Percentiles rank a stretch among this genome's conserved stretches.
phyloP scores from a whole-genome alignment of 1,284 basidiomycete species.

The Macrocystidia cucumis region DNA sequence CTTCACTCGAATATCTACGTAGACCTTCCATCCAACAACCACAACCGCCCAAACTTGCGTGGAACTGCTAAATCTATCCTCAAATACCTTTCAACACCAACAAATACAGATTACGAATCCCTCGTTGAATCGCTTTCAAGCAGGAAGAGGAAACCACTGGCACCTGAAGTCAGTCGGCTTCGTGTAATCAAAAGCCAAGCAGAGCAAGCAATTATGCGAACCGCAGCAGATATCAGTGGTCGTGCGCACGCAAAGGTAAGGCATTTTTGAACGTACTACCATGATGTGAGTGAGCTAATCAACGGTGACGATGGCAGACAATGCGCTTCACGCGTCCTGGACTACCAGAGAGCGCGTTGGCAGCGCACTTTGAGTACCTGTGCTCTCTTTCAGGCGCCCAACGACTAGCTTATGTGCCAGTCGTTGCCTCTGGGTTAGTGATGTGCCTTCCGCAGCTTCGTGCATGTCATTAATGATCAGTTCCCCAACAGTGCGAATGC shows the following conservation, averaged over 20 bases:
- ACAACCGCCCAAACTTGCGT: slow-evolving; percentile 21
- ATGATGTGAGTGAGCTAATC: background rate
- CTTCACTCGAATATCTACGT: slow-evolving; percentile 33
- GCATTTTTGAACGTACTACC: background rate
- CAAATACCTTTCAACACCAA: slow-evolving; percentile 34
- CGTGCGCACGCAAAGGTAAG: slow-evolving; percentile 70
- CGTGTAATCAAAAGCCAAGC: slow-evolving; percentile 64
- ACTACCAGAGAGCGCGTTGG: slow-evolving; percentile 67
- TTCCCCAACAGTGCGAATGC: slow-evolving; percentile 66
- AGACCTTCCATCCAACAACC: slow-evolving; percentile 20
- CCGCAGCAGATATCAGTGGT: slow-evolving; percentile 72
- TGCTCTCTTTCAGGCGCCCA: slow-evolving; percentile 76
- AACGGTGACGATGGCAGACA: slow-evolving; percentile 35
- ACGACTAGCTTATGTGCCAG: slow-evolving; percentile 88
- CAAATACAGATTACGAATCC: slow-evolving; percentile 38
- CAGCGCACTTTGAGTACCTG: slow-evolving; percentile 85
- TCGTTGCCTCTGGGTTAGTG: slow-evolving; percentile 84
- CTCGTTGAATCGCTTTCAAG: slow-evolving; percentile 44
- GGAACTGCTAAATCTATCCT: slow-evolving; percentile 36
- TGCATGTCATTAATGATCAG: too few species aligned
- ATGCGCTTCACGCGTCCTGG: slow-evolving; percentile 79
- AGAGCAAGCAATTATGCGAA: slow-evolving; percentile 66
- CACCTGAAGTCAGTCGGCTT: slow-evolving; percentile 53
- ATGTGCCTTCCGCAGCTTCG: background rate
- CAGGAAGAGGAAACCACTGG: slow-evolving; percentile 38